phyloP scores from a whole-genome alignment of 352 stramenopile genomes.

The Thraustotheca clavata region DNA sequence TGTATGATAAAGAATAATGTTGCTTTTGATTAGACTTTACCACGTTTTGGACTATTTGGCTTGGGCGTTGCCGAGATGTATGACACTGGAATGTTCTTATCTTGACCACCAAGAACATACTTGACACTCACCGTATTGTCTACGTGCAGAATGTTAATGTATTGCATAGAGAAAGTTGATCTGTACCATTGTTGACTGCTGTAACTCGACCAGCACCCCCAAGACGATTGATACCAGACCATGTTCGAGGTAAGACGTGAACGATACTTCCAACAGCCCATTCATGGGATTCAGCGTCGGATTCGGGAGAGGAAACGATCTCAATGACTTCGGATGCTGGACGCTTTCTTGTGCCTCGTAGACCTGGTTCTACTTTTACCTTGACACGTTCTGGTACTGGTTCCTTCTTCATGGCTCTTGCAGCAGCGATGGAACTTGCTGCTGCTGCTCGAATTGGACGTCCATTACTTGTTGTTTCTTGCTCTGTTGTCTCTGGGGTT shows the following conservation, averaged over 20 bases:
- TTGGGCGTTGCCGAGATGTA: background rate
- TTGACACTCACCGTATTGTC: constrained; percentile 52
- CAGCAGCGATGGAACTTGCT: too few species aligned
- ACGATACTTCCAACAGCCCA: constrained; percentile 58
- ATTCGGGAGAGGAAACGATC: background rate
- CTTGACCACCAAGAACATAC: constrained; percentile 37
- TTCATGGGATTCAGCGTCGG: constrained; percentile 16
- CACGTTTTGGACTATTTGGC: too few species aligned
- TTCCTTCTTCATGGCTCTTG: too few species aligned
- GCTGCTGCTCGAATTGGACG: too few species aligned
- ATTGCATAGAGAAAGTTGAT: background rate
- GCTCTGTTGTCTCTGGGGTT: too few species aligned
- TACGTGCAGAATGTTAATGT: background rate
- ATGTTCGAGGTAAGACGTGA: constrained; percentile 78
- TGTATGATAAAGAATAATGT: background rate
- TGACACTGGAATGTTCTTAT: background rate
- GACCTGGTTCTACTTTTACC: too few species aligned
- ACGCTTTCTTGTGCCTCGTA: background rate
- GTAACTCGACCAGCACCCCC: constrained; percentile 80
- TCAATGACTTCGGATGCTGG: background rate
- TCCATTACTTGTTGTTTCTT: too few species aligned
- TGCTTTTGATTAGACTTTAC: background rate
- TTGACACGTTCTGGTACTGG: too few species aligned
- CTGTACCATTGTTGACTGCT: constrained; percentile 37
- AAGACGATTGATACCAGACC: constrained; percentile 87